Base-by-base conservation (phyloP, 2,329 filamentous ascomycete genomes). In the Dactylellina leptospora region DNA sequence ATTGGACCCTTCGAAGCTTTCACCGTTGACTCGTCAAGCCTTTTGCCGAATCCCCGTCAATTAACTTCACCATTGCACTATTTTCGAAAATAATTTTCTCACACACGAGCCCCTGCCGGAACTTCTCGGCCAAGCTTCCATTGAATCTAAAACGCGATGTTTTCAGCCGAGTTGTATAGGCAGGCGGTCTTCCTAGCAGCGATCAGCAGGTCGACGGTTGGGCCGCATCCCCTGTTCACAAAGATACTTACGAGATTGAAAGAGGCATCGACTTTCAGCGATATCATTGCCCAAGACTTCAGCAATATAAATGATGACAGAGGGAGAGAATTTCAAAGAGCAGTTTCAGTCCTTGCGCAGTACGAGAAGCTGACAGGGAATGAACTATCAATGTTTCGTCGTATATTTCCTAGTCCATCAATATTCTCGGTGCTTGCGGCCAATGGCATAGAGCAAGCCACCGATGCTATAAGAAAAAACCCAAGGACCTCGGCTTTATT, bases 351-450 rank as follows among this genome's bases (percentile, higher is more conserved):
- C 11, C 33, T 38, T 38, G 33, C 33, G 11, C 33, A 38, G 22
- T 45, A 18, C 42, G 16, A 4, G 22, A 6, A 20, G 16, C n/a
- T 45, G 18, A 38, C 33, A 4, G n/a, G n/a, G n/a, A 38, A 38
- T 10, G 3, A 38, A 38, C 11, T 4, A 3, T 38, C 42, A 4
- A 23, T 18, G 2, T 18, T 51, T 51, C 47, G 22, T 16, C 25
- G 28, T 8, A 23, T 51, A 11, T 51, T 51, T 25, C 47, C 47
- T 4, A 13, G 22, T 51, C 47, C 47, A 20, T n/a, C 22, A 3
- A 51, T 51, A 51, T 51, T 51, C 28, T 27, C 47, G 13, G n/a
- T 27, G 2, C 22, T 51, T 25, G 47, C 47, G 4, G 22, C n/a
- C 47, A 51, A 51, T 11, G 47, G 47, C 2, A 51, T 51, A 3